Base-by-base conservation (phyloP, 495 filamentous ascomycete species). In the Tuber indicum region DNA sequence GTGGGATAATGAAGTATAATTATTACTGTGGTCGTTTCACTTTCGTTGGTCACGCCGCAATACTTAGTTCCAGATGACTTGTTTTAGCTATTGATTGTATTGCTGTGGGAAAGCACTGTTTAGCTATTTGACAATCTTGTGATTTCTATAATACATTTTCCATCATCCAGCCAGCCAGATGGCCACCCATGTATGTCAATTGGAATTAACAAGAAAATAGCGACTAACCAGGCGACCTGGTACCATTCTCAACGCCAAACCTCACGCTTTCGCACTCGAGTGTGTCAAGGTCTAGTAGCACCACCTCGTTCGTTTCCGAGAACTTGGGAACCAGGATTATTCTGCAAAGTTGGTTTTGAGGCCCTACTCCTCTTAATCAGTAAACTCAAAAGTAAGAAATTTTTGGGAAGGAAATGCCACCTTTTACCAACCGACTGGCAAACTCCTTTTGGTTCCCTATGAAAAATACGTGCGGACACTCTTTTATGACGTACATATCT, bases 381-480 rank as follows among this genome's bases (percentile, higher is more conserved):
- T 36, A 66, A 66, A 26, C 23, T 58, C 23, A 23, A 26, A 21
- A 21, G 17, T 8, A 49, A 49, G 47, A 58, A 12, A 36, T 36
- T 26, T 66, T 17, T 66, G 26, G 4, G 46, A 12, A 16, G 44
- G 49, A 12, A 62, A 62, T 26, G 26, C 16, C 84, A 16, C 90
- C 89, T 73, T 90, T 86, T 73, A 98, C 91, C 0, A 92, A 84
- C 19, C 87, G 88, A 10, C 91, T 97, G 76, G 91, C 92, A 84
- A 96, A 98, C 74, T 87, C 86, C 19, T 92, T 91, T 83, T 98
- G 95, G 80, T 92, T 94, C 26, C 96, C 96, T 5, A 92, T 90
- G 82, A 98, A 93, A 85, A 92, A 98, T 70, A 98, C 87, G 77
- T 98, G 94, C 3, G 96, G 96, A 76, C 94, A 97, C 58, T 91